phyloP scores from a whole-genome alignment of 192 early-diverging fungal species.

The Coemansia sp. region DNA sequence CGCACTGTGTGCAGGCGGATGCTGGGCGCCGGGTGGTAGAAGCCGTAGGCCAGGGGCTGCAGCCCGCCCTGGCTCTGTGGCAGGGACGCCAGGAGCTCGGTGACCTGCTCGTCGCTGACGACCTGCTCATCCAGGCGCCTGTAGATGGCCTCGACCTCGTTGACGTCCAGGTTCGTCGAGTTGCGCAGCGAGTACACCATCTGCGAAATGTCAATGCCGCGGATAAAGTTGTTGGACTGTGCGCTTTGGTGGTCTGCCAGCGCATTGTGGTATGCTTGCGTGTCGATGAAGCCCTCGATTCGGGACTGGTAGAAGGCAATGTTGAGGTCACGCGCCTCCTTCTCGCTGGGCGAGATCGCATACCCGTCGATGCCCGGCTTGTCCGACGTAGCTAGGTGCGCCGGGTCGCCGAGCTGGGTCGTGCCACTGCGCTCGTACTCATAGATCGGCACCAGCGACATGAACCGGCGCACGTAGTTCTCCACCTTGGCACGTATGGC shows the following conservation, averaged over 20 bases:
- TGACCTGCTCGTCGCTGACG: conserved; percentile 68
- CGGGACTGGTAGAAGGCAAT: conserved; percentile 65
- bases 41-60: conserved; percentile 70
- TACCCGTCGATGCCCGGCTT: conserved; percentile 43
- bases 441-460: conserved; percentile 70
- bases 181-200: conserved; percentile 58
- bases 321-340: conserved; percentile 58
- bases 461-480: conserved; percentile 78
- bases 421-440: conserved; percentile 62
- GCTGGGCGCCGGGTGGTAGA: conserved; percentile 66
- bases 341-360: conserved; percentile 68
- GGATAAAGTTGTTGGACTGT: conserved; percentile 54
- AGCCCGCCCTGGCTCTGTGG: conserved; percentile 78
- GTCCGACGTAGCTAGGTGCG: conserved; percentile 25
- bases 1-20: conserved; percentile 64
- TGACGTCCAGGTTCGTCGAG: conserved; percentile 50
- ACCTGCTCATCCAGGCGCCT: conserved; percentile 61
- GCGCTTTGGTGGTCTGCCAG: conserved; percentile 57
- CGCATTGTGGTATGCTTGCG: conserved; percentile 66
- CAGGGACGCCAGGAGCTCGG: conserved; percentile 64
- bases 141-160: conserved; percentile 65
- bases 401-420: conserved; percentile 55
- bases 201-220: conserved; percentile 64
- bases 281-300: conserved; percentile 83
- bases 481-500: conserved; percentile 84